Percentiles rank a stretch among this genome's conserved stretches.
Conservation (phyloP, 495 filamentous ascomycete genomes). For the Penicillium malachiteum region DNA sequence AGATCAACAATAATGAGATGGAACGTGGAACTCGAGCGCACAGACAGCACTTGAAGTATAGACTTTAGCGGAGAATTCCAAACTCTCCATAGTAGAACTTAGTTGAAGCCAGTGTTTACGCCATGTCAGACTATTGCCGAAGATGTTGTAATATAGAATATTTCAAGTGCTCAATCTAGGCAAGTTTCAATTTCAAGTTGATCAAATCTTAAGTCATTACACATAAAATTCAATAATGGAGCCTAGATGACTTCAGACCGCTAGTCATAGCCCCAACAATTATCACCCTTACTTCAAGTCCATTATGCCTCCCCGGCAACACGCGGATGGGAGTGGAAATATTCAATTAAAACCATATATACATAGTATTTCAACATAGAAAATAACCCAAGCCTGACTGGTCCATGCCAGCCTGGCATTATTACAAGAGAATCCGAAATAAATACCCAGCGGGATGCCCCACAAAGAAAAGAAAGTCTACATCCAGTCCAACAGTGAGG, state of each 20-base stretch:
- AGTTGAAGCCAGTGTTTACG: too few relatives aligned
- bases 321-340: neutral
- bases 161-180: too few relatives aligned
- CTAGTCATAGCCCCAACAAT: neutral
- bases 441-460: neutral
- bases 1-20: too few relatives aligned
- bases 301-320: neutral
- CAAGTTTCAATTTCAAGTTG: too few relatives aligned
- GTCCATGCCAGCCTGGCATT: neutral
- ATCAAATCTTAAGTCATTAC: too few relatives aligned
- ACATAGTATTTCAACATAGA: neutral
- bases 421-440: constrained; percentile 1
- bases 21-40: too few relatives aligned
- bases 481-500: neutral
- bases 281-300: neutral
- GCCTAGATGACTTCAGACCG: neutral
- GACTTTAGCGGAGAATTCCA: too few relatives aligned
- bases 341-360: neutral
- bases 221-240: too few relatives aligned
- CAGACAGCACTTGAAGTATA: too few relatives aligned
- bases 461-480: neutral
- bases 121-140: too few relatives aligned
- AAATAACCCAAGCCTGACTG: neutral
- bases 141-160: too few relatives aligned
- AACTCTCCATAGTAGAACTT: too few relatives aligned